Conservation (phyloP, 2,329 filamentous ascomycete species). For the Phyllosticta citriasiana region DNA sequence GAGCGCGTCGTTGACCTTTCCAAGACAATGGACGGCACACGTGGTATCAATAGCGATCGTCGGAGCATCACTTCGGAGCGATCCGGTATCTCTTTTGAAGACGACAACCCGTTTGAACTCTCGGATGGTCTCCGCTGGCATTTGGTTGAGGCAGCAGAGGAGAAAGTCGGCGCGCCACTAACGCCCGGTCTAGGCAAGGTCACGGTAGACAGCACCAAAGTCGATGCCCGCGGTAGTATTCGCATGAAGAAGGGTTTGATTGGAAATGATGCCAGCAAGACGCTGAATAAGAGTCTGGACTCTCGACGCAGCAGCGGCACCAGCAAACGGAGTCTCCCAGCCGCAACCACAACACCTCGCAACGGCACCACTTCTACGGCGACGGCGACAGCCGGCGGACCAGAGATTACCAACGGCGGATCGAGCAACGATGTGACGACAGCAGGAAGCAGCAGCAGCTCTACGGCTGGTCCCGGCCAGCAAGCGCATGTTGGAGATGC, state of each 20-base stretch:
- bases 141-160: slow-evolving; percentile 83
- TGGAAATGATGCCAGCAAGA: slow-evolving; percentile 38
- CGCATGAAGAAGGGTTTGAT: slow-evolving; percentile 34
- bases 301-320: slow-evolving; percentile 80
- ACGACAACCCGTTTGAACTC: slow-evolving; percentile 94
- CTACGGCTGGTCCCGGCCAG: neutral
- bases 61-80: slow-evolving; percentile 40
- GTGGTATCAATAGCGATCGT: slow-evolving; percentile 31
- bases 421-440: slow-evolving; percentile 17
- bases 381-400: slow-evolving; percentile 17
- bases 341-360: slow-evolving; percentile 13
- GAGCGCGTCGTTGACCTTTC: slow-evolving; percentile 89
- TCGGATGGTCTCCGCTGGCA: slow-evolving; percentile 96
- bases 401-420: slow-evolving; percentile 17
- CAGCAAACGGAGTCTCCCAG: slow-evolving; percentile 61
- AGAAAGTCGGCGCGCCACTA: slow-evolving; percentile 79
- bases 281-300: slow-evolving; percentile 72
- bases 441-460: slow-evolving; percentile 7
- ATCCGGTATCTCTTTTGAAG: slow-evolving; percentile 50
- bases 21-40: slow-evolving; percentile 53
- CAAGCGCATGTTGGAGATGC: slow-evolving; percentile 18
- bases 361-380: slow-evolving; percentile 19
- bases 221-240: slow-evolving; percentile 69
- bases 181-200: slow-evolving; percentile 87
- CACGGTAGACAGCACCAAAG: slow-evolving; percentile 77